Evolutionary conservation across 768 basidiomycete genomes (phyloP).

Genomic region (Leccinum aurantiacum): DNA sequence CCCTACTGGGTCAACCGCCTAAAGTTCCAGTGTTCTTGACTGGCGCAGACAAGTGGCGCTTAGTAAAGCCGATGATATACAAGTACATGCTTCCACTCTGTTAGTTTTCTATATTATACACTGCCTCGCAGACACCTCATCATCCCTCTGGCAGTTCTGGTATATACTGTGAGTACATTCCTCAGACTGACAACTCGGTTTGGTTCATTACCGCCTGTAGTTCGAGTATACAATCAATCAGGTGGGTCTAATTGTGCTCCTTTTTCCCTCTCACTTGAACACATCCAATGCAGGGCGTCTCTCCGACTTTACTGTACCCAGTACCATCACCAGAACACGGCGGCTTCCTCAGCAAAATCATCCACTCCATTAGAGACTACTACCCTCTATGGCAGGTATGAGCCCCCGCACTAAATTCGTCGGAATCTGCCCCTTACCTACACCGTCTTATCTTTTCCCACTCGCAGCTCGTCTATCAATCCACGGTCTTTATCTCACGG

Average conservation of each 20-base stretch:
- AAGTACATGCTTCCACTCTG: constrained; percentile 94
- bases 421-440: constrained; percentile 3
- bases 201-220: constrained; percentile 41
- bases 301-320: constrained; percentile 88
- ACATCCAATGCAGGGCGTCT: constrained; percentile 59
- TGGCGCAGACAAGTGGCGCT: constrained; percentile 70
- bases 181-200: not conserved
- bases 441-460: not conserved
- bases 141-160: constrained; percentile 42
- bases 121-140: constrained; percentile 15
- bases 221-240: constrained; percentile 94
- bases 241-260: constrained; percentile 35
- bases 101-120: constrained; percentile 40
- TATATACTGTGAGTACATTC: constrained; percentile 53
- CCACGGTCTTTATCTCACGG: constrained; percentile 90
- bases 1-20: constrained; percentile 30
- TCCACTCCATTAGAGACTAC: constrained; percentile 85
- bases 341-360: constrained; percentile 69
- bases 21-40: constrained; percentile 56
- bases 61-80: constrained; percentile 75
- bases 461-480: constrained; percentile 75
- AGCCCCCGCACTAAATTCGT: constrained; percentile 9
- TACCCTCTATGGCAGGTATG: constrained; percentile 93
- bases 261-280: not conserved
- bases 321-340: constrained; percentile 64